Percentiles rank a stretch among this genome's conserved stretches.
These are phyloP conservation scores for Elongisporangium undulatum DNA, from an alignment of 352 stramenopile genomes.

Conservation along the genomic window DNA sequence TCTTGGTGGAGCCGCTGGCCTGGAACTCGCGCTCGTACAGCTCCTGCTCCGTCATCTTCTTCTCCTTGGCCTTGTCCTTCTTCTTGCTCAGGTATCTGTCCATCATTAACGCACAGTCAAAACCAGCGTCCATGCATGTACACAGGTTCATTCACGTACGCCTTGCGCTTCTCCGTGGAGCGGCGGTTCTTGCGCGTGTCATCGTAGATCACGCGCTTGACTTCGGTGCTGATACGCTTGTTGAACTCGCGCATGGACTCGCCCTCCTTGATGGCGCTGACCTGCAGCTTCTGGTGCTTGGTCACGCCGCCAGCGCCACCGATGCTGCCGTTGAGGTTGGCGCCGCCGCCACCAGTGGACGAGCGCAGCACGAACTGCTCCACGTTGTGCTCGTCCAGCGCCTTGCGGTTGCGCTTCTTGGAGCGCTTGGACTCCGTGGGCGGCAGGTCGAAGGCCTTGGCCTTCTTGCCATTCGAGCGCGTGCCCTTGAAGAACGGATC, in stretches of 20 bases:
- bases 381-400: conserved; percentile 50
- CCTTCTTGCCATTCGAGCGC: conserved; percentile 66
- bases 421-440: conserved; percentile 68
- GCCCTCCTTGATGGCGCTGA: conserved; percentile 51
- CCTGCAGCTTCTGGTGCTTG: conserved; percentile 42
- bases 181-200: conserved; percentile 71
- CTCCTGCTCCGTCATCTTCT: conserved; percentile 82
- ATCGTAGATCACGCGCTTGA: conserved; percentile 84
- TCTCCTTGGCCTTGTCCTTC: conserved; percentile 65
- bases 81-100: conserved; percentile 61
- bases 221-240: conserved; percentile 79
- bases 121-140: conserved; percentile 1
- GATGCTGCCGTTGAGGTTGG: conserved; percentile 7
- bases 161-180: conserved; percentile 75
- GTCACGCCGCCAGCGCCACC: not conserved
- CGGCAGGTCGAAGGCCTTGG: conserved; percentile 60
- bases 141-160: conserved; percentile 15
- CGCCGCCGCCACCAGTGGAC: conserved; percentile 32
- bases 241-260: conserved; percentile 85
- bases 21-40: conserved; percentile 77
- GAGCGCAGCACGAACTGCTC: conserved; percentile 60
- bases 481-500: conserved; percentile 86
- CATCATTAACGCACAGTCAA: not conserved
- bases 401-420: conserved; percentile 78
- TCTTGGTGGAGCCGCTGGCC: conserved; percentile 53